Base-by-base conservation (phyloP, 192 early-diverging fungal genomes). In the Allomyces macrogynus region DNA sequence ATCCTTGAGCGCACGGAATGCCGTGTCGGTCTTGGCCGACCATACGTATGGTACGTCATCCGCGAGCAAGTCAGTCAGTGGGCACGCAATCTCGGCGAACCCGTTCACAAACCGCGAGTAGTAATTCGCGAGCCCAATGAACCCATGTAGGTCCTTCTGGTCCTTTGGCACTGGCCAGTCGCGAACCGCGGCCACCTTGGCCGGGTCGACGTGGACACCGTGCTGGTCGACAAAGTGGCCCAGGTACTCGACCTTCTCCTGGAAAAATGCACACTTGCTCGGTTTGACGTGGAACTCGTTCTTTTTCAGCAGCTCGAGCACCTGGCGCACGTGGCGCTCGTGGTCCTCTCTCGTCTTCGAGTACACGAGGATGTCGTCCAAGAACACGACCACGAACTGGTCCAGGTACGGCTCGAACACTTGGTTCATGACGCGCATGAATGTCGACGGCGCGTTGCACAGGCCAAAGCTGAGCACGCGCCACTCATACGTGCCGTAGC, bases 361-460 rank as follows among this genome's bases (percentile, higher is more conserved):
- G 43, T 66, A 76, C 1, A 77, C 64, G 22, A 80, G 23, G 12
- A 80, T 72, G 42, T 73, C 71, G 24, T 76, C 74, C 3, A 80
- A 57, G 60, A 77, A 81, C 0, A 73, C 64, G 27, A 71, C 67
- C 54, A 67, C 71, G n/a, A 65, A 65, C 1, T 67, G 4, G 43
- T 78, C 72, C 0, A 78, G 27, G n/a, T 69, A 26, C 11, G 76
- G 74, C 0, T 62, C 12, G 42, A 87, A 67, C 0, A 75, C 49
- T 20, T 77, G 67, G 61, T 81, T 78, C 20, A 83, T 78, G 1
- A 78, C 60, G 0, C 65, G 63, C 66, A 80, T 75, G 69, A 89
- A 87, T 0, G 66, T 74, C 1, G n/a, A n/a, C n/a, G n/a, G n/a
- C n/a, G n/a, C n/a, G n/a, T n/a, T n/a, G n/a, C n/a, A n/a, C n/a